Evolutionary conservation across 768 basidiomycete genomes (phyloP).

Genomic region (Cystobasidium ongulense): DNA sequence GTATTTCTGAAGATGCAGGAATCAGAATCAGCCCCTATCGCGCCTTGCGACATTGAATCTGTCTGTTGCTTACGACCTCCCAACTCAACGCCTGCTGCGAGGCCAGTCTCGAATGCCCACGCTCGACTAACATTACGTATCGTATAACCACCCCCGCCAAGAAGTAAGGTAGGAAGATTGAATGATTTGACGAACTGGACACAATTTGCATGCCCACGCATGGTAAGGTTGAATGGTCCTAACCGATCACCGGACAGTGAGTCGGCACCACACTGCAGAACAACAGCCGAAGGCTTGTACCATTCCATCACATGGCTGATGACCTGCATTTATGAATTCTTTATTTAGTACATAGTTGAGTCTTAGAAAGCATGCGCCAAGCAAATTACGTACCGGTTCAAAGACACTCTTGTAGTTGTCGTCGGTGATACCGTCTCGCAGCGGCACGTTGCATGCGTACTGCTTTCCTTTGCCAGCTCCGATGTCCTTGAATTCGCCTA

Average conservation of each 20-base stretch:
- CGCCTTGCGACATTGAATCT: neutral
- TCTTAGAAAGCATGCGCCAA: too few species aligned
- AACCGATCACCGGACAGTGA: constrained; percentile 93
- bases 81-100: constrained; percentile 94
- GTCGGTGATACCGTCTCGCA: constrained; percentile 90
- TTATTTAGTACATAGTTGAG: too few species aligned
- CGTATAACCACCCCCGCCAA: constrained; percentile 97
- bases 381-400: constrained; percentile 81
- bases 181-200: constrained; percentile 96
- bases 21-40: neutral
- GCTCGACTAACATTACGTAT: constrained; percentile 94
- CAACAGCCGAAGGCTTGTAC: constrained; percentile 88
- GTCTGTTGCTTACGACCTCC: constrained; percentile 55
- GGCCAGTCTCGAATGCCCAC: constrained; percentile 96
- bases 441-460: constrained; percentile 86
- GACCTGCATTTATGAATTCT: constrained; percentile 59
- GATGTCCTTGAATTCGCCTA: constrained; percentile 57
- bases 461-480: constrained; percentile 90
- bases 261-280: constrained; percentile 94
- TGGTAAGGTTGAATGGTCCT: constrained; percentile 90
- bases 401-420: constrained; percentile 92
- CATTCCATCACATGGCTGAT: constrained; percentile 88
- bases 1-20: constrained; percentile 61
- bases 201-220: constrained; percentile 97
- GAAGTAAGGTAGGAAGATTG: constrained; percentile 80